phyloP scores from a whole-genome alignment of 768 basidiomycete genomes.

The Mycena rosella region DNA sequence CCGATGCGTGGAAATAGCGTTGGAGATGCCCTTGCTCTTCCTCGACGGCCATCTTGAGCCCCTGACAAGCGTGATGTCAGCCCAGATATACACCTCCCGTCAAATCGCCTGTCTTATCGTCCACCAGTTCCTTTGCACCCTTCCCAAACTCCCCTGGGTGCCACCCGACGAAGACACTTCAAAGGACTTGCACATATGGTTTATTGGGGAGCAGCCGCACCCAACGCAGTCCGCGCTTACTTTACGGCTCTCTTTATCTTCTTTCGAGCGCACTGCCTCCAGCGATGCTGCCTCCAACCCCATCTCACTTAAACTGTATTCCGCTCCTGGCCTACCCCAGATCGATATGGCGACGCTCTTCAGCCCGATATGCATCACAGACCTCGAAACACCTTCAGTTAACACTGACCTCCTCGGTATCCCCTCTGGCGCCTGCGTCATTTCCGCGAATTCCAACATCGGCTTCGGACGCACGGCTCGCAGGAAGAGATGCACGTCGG shows the following conservation, averaged over 20 bases:
- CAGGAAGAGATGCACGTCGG: slow-evolving; percentile 38
- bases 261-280: slow-evolving; percentile 20
- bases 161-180: slow-evolving; percentile 18
- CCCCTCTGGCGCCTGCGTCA: slow-evolving; percentile 28
- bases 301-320: slow-evolving; percentile 18
- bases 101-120: slow-evolving; percentile 31
- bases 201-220: slow-evolving; percentile 26
- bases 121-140: slow-evolving; percentile 34
- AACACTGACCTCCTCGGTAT: slow-evolving; percentile 3
- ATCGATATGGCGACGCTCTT: background rate
- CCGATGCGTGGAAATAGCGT: slow-evolving; percentile 17
- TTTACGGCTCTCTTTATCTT: slow-evolving; percentile 30
- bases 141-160: slow-evolving; percentile 27
- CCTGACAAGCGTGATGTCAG: background rate
- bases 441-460: slow-evolving; percentile 30
- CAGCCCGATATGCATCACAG: slow-evolving; percentile 9
- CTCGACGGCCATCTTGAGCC: slow-evolving; percentile 13
- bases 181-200: slow-evolving; percentile 33
- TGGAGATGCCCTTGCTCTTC: slow-evolving; percentile 31
- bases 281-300: background rate
- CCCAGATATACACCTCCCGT: background rate
- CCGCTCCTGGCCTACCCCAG: background rate
- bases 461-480: slow-evolving; percentile 34
- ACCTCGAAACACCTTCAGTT: slow-evolving; percentile 11
- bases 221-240: slow-evolving; percentile 30